Evolutionary conservation across 495 filamentous ascomycete genomes (phyloP).

Genomic region (Trichoderma gamsii): DNA sequence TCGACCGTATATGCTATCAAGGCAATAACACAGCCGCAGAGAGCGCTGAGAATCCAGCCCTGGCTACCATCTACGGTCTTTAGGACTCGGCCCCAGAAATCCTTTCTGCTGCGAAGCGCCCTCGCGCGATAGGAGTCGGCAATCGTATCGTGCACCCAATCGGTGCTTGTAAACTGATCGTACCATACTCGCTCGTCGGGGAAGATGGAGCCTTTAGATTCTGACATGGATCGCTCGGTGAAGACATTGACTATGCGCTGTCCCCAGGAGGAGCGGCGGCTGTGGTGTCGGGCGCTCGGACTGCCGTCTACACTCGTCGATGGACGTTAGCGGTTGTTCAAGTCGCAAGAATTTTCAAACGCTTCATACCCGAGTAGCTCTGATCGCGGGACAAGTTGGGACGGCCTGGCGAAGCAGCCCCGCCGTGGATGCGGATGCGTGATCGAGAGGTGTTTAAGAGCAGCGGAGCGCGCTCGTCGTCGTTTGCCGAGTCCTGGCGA

Average conservation of each 20-base stretch:
- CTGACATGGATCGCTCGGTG: constrained; percentile 45
- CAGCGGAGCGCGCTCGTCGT: constrained; percentile 43
- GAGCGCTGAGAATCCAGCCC: constrained; percentile 88
- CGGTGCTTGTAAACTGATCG: constrained; percentile 96
- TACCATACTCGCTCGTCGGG: constrained; percentile 94
- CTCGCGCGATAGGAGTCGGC: constrained; percentile 88
- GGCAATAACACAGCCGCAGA: constrained; percentile 85
- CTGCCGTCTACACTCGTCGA: constrained; percentile 30
- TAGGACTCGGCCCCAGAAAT: constrained; percentile 70
- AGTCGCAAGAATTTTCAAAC: not conserved
- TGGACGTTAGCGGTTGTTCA: constrained; percentile 14
- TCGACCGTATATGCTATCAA: constrained; percentile 84
- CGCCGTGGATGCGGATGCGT: constrained; percentile 38
- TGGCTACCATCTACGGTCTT: constrained; percentile 82
- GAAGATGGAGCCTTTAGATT: constrained; percentile 54
- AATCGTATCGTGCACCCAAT: constrained; percentile 98
- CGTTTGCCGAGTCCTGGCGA: constrained; percentile 27
- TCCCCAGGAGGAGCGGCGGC: constrained; percentile 57
- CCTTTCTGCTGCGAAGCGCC: constrained; percentile 71
- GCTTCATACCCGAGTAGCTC: constrained; percentile 42
- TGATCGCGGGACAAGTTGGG: constrained; percentile 41
- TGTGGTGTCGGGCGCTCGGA: constrained; percentile 56
- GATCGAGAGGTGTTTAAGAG: constrained; percentile 36
- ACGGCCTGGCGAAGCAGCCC: constrained; percentile 32
- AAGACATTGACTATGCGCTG: constrained; percentile 46